phyloP scores from a whole-genome alignment of 2,329 filamentous ascomycete genomes.

The Fusarium subglutinans region DNA sequence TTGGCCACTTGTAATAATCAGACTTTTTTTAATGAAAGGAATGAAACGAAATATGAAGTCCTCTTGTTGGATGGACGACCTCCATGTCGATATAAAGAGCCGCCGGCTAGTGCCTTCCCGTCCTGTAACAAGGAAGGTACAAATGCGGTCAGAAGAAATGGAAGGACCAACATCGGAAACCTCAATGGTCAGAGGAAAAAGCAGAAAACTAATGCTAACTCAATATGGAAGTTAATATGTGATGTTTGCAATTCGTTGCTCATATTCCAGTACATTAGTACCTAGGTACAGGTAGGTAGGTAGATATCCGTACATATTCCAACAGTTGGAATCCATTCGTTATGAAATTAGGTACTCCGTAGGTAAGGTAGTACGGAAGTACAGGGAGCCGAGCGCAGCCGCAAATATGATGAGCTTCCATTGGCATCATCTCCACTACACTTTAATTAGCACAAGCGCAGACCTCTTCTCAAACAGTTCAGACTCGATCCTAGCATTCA shows the following conservation, averaged over 20 bases:
- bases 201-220: neutral
- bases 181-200: neutral
- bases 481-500: conserved; percentile 15
- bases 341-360: neutral
- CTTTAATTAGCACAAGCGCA: conserved; percentile 19
- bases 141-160: conserved; percentile 1
- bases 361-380: conserved; percentile 7
- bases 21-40: neutral
- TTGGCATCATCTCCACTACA: conserved; percentile 7
- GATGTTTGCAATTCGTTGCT: neutral
- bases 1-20: neutral
- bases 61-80: neutral
- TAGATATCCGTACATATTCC: neutral
- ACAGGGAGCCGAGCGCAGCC: conserved; percentile 25
- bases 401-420: conserved; percentile 4
- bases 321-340: neutral
- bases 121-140: neutral
- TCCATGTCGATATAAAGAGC: neutral
- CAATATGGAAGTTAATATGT: neutral
- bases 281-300: neutral
- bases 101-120: neutral
- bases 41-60: neutral
- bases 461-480: conserved; percentile 6
- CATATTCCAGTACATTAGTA: neutral
- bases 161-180: neutral